Evolutionary conservation across 108 stramenopile species (phyloP).

Genomic region (Nitzschia sp.): DNA sequence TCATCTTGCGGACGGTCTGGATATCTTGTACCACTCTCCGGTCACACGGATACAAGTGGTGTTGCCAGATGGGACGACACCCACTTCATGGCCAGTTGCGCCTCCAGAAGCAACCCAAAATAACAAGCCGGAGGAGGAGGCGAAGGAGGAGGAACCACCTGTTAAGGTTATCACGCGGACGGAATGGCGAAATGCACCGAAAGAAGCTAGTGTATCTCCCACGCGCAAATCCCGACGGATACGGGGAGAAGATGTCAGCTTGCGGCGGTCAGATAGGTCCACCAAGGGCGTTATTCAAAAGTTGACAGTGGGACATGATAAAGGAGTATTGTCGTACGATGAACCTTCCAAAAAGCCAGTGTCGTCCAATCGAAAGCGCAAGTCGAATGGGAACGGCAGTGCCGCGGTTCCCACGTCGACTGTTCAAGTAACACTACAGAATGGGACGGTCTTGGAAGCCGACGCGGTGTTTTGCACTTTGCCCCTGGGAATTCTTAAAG

Average conservation of each 20-base stretch:
- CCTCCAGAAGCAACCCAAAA: not conserved
- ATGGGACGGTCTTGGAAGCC: constrained; percentile 73
- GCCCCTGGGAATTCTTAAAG: constrained; percentile 86
- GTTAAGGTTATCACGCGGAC: constrained; percentile 5
- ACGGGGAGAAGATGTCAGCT: constrained; percentile 27
- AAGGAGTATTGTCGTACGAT: constrained; percentile 12
- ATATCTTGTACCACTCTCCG: constrained; percentile 40
- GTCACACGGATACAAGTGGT: constrained; percentile 38
- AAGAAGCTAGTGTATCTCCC: not conserved
- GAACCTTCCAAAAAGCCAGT: constrained; percentile 17
- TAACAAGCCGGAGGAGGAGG: not conserved
- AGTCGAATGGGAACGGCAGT: constrained; percentile 1
- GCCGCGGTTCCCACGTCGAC: not conserved
- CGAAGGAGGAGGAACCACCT: constrained; percentile 8
- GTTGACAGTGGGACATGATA: constrained; percentile 24
- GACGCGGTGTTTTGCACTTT: constrained; percentile 85
- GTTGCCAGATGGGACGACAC: constrained; percentile 35
- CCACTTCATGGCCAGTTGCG: not conserved
- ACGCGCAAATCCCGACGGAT: constrained; percentile 27
- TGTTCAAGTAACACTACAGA: constrained; percentile 52
- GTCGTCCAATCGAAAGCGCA: constrained; percentile 14
- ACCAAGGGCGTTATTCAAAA: constrained; percentile 33
- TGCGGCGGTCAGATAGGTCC: constrained; percentile 44
- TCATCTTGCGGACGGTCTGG: constrained; percentile 74
- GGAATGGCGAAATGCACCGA: not conserved